phyloP scores from a whole-genome alignment of 176 grass and related monocot genomes.

The Carex littledalei region DNA sequence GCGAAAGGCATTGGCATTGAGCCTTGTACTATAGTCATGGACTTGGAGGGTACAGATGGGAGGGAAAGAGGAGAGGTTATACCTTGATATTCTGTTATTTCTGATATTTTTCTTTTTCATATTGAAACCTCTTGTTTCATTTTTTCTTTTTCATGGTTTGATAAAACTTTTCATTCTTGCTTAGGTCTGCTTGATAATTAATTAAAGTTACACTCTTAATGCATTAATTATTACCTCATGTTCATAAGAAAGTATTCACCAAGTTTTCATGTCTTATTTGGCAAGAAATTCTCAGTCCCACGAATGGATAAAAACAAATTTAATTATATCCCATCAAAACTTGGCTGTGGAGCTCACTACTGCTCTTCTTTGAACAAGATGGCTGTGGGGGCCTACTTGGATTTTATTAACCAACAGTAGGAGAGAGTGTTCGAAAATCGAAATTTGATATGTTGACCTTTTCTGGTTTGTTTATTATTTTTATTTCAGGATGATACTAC shows the following conservation, averaged over 20 bases:
- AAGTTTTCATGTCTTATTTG: background rate
- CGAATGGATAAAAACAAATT: background rate
- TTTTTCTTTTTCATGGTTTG: background rate
- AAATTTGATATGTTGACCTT: conserved; percentile 2
- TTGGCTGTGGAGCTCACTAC: background rate
- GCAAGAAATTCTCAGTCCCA: background rate
- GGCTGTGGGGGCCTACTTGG: background rate
- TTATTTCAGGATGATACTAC: conserved; percentile 58
- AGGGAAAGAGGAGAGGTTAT: conserved; percentile 80
- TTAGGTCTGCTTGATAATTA: background rate
- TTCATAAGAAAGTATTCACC: background rate
- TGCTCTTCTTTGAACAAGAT: background rate
- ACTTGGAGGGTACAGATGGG: conserved; percentile 84
- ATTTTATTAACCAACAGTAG: background rate
- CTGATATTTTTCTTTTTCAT: background rate
- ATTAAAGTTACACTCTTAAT: background rate
- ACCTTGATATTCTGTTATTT: conserved; percentile 15
- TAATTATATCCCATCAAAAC: background rate
- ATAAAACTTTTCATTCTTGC: background rate
- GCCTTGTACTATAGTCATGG: conserved; percentile 70
- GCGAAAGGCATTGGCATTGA: conserved; percentile 59
- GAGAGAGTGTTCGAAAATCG: background rate
- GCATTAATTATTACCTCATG: background rate
- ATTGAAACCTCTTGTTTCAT: background rate
- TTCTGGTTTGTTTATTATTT: background rate